phyloP scores from a whole-genome alignment of 257 asterid genomes.

The Phtheirospermum japonicum region DNA sequence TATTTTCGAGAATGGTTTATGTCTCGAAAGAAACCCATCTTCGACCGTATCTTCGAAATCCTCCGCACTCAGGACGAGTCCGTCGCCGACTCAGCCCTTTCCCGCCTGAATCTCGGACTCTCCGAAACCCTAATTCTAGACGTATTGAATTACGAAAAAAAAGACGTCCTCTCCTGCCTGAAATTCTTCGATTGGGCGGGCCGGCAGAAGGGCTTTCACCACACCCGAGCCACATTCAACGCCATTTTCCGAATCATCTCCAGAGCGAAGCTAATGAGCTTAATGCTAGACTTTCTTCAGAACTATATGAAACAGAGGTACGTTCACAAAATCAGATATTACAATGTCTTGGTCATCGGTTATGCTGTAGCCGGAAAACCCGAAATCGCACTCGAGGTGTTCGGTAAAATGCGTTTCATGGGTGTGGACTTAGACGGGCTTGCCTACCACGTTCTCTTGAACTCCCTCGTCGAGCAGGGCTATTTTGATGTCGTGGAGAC shows the following conservation, averaged over 20 bases:
- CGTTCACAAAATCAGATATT: conserved; percentile 32
- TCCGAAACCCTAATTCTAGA: conserved; percentile 53
- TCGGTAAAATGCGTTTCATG: conserved; percentile 72
- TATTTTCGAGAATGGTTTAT: conserved; percentile 70
- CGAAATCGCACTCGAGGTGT: conserved; percentile 63
- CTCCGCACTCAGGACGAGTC: conserved; percentile 50
- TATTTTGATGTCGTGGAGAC: conserved; percentile 49
- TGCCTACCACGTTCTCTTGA: conserved; percentile 65
- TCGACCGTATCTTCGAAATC: conserved; percentile 53
- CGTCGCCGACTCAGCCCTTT: conserved; percentile 42
- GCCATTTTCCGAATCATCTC: conserved; percentile 61
- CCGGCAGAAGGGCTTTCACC: conserved; percentile 62
- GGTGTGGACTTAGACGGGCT: conserved; percentile 67
- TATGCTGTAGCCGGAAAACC: conserved; percentile 71
- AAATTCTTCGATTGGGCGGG: conserved; percentile 98
- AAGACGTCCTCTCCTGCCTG: conserved; percentile 63
- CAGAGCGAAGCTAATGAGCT: conserved; percentile 45
- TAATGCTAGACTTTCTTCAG: conserved; percentile 55
- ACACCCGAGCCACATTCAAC: conserved; percentile 60
- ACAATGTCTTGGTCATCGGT: conserved; percentile 64
- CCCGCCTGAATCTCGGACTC: conserved; percentile 48
- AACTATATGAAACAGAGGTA: conserved; percentile 35
- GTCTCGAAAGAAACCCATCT: conserved; percentile 47
- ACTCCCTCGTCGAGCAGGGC: conserved; percentile 66
- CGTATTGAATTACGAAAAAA: conserved; percentile 47